Evolutionary conservation across 2,329 filamentous ascomycete species (phyloP).

Genomic region (Aureobasidium sp.): DNA sequence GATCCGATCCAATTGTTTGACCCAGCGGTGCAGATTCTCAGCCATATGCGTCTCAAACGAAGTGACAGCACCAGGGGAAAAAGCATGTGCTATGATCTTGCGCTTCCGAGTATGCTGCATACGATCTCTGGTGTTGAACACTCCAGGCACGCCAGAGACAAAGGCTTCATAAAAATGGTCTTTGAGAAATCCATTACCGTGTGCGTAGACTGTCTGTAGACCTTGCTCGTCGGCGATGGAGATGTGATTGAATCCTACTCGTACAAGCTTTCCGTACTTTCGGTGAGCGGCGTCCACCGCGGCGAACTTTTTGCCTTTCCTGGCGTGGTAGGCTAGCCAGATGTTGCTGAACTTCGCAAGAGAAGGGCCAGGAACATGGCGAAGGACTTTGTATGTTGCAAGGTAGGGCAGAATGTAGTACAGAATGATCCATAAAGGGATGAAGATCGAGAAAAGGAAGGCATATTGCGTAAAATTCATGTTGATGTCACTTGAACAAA

Average conservation of each 20-base stretch:
- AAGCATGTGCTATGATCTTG: conserved; percentile 32
- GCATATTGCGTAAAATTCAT: not conserved
- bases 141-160: conserved; percentile 29
- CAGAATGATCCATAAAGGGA: conserved; percentile 7
- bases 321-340: conserved; percentile 22
- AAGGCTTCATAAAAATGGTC: conserved; percentile 31
- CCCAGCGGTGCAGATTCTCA: conserved; percentile 23
- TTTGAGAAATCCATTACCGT: conserved; percentile 33
- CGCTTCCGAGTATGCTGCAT: conserved; percentile 31
- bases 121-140: conserved; percentile 31
- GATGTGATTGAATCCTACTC: conserved; percentile 17
- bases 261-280: conserved; percentile 2
- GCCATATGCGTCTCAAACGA: conserved; percentile 31
- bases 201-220: conserved; percentile 23
- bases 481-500: not conserved
- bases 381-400: conserved; percentile 21
- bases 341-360: conserved; percentile 22
- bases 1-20: conserved; percentile 21
- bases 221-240: conserved; percentile 24
- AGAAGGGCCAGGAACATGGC: conserved; percentile 20
- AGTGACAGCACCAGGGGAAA: conserved; percentile 28
- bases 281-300: conserved; percentile 20
- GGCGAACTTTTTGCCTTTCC: conserved; percentile 21
- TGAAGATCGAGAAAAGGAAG: not conserved
- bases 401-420: conserved; percentile 23